phyloP scores from a whole-genome alignment of 2,329 filamentous ascomycete genomes.

The Didymosphaeria variabile region DNA sequence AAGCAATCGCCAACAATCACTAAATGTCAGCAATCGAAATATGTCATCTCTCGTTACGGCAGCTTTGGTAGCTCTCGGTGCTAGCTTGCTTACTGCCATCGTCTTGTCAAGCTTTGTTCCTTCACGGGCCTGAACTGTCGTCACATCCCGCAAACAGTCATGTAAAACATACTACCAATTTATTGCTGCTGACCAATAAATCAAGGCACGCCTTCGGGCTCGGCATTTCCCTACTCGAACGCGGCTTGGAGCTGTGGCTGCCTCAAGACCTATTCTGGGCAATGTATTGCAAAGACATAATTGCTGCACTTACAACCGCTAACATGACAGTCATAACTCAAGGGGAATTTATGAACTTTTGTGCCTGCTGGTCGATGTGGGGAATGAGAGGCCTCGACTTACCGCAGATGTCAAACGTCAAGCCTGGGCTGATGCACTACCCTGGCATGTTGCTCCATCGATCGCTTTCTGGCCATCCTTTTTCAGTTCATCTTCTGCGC shows the following conservation, averaged over 20 bases:
- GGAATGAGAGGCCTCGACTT: constrained; percentile 25
- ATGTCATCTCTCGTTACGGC: constrained; percentile 12
- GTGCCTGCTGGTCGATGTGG: constrained; percentile 29
- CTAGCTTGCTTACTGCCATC: constrained; percentile 24
- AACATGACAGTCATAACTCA: constrained; percentile 24
- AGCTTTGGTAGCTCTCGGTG: constrained; percentile 17
- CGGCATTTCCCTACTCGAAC: constrained; percentile 23
- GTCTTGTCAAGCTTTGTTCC: constrained; percentile 27
- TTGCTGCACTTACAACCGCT: constrained; percentile 23
- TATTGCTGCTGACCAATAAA: constrained; percentile 4
- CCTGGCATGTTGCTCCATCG: constrained; percentile 24
- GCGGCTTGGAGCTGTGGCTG: constrained; percentile 21
- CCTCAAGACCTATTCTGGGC: constrained; percentile 21
- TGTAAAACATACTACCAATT: constrained; percentile 20
- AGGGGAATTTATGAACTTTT: constrained; percentile 31
- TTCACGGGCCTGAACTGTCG: constrained; percentile 25
- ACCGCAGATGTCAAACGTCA: constrained; percentile 26
- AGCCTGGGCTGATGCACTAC: constrained; percentile 26
- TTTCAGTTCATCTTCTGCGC: constrained; percentile 30
- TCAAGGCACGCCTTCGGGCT: constrained; percentile 26
- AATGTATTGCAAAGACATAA: constrained; percentile 29
- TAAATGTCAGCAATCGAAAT: constrained; percentile 1
- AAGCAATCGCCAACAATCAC: constrained; percentile 10
- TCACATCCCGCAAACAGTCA: constrained; percentile 28
- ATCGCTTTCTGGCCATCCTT: constrained; percentile 25